A percentile compares a stretch with the other conserved stretches of the same genome.
Evolutionary conservation across 2,329 filamentous ascomycete genomes (phyloP).

Genomic region (Seiridium unicorne): DNA sequence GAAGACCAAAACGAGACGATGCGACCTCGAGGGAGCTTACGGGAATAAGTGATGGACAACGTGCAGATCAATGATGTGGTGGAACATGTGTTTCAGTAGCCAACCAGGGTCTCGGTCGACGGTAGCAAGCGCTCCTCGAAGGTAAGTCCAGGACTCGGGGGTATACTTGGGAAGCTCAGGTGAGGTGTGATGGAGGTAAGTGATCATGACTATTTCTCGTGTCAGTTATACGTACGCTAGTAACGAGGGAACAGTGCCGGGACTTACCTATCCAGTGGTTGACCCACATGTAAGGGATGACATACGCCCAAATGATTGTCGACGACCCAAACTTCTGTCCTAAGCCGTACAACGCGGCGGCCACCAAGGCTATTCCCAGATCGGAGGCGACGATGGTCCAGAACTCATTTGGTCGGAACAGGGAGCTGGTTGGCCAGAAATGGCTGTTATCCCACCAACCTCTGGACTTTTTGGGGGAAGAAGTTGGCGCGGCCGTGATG

Average conservation of each 20-base stretch:
- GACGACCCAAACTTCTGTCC: slow-evolving; percentile 50
- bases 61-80: slow-evolving; percentile 64
- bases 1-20: background rate
- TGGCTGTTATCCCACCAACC: slow-evolving; percentile 47
- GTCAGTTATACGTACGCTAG: slow-evolving; percentile 9
- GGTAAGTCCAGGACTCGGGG: slow-evolving; percentile 57
- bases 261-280: slow-evolving; percentile 65
- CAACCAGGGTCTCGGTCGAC: slow-evolving; percentile 63
- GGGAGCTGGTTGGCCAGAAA: slow-evolving; percentile 57
- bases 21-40: slow-evolving; percentile 26
- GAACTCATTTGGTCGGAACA: slow-evolving; percentile 56
- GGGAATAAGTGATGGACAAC: slow-evolving; percentile 64
- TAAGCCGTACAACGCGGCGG: slow-evolving; percentile 48
- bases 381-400: slow-evolving; percentile 55
- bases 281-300: slow-evolving; percentile 65
- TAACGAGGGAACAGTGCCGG: background rate
- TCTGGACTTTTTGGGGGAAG: slow-evolving; percentile 37
- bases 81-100: slow-evolving; percentile 60
- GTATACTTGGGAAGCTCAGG: slow-evolving; percentile 47
- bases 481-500: slow-evolving; percentile 45
- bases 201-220: slow-evolving; percentile 59
- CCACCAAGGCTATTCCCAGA: slow-evolving; percentile 51
- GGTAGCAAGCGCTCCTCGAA: slow-evolving; percentile 59
- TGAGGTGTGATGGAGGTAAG: slow-evolving; percentile 68
- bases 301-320: slow-evolving; percentile 57